Conservation (phyloP, 78 protist species). For the slime mould (Dictyostelium discoideum) region DNA sequence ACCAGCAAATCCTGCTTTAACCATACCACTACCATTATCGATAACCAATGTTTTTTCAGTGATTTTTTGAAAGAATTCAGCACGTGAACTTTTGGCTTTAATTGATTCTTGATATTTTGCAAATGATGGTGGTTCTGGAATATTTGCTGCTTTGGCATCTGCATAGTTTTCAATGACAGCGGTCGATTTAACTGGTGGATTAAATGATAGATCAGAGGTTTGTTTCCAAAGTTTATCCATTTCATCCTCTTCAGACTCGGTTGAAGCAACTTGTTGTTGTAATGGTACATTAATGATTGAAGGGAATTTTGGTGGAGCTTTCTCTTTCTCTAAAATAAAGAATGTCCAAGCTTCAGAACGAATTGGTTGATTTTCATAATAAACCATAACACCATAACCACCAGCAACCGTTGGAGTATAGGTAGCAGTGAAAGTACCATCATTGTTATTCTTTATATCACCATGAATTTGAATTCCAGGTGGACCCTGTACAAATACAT, state of each 20-base stretch:
- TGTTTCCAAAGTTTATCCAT: conserved; percentile 68
- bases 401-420: conserved; percentile 81
- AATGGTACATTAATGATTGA: background rate
- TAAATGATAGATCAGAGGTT: conserved; percentile 41
- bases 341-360: conserved; percentile 37
- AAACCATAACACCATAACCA: conserved; percentile 71
- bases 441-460: conserved; percentile 62
- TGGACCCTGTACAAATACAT: conserved; percentile 76
- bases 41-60: conserved; percentile 82
- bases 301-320: background rate
- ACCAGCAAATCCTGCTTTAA: conserved; percentile 97
- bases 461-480: conserved; percentile 83
- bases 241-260: conserved; percentile 38
- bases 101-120: background rate
- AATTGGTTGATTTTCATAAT: conserved; percentile 12
- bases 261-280: background rate
- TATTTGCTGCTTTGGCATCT: background rate
- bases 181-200: background rate
- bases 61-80: conserved; percentile 51
- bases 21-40: conserved; percentile 98
- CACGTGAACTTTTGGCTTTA: background rate
- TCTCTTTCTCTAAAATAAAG: conserved; percentile 9
- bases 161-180: conserved; percentile 1
- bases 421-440: conserved; percentile 70
- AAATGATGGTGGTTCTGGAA: conserved; percentile 12